A percentile compares a stretch with the other conserved stretches of the same genome.
These are phyloP conservation scores for Volvariella volvacea DNA, from an alignment of 1,284 basidiomycete genomes.

Conservation along the genomic window DNA sequence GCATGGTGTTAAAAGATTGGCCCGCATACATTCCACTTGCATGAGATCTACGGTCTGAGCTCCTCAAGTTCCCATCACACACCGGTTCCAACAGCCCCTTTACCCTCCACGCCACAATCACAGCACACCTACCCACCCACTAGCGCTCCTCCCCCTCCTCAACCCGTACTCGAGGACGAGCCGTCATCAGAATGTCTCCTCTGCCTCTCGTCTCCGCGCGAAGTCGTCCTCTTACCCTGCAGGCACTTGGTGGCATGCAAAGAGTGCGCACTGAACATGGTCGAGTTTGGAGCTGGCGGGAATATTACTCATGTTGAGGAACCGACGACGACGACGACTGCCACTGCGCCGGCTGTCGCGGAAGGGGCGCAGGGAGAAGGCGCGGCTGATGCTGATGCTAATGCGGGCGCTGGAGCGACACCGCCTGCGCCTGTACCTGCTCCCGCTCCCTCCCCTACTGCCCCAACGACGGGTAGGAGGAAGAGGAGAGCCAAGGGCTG, in stretches of 20 bases:
- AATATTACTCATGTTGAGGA: slow-evolving; percentile 62
- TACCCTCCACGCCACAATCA: slow-evolving; percentile 26
- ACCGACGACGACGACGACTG: slow-evolving; percentile 12
- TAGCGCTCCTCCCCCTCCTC: slow-evolving; percentile 24
- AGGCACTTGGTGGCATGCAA: slow-evolving; percentile 88
- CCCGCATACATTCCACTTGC: slow-evolving; percentile 83
- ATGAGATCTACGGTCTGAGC: slow-evolving; percentile 86
- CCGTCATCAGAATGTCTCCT: slow-evolving; percentile 83
- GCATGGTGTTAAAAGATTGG: slow-evolving; percentile 58
- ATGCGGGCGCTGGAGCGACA: slow-evolving; percentile 11
- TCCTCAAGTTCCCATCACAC: slow-evolving; percentile 34
- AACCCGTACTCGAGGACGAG: slow-evolving; percentile 50
- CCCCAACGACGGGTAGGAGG: slow-evolving; percentile 34
- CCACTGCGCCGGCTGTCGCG: too few species aligned
- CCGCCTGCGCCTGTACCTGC: slow-evolving; percentile 9
- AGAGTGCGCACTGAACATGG: slow-evolving; percentile 90
- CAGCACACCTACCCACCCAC: slow-evolving; percentile 51
- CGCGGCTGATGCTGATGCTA: slow-evolving; percentile 11
- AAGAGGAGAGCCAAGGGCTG: slow-evolving; percentile 91
- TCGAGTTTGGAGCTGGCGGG: slow-evolving; percentile 89
- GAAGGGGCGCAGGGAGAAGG: slow-evolving; percentile 12
- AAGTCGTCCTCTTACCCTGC: slow-evolving; percentile 86
- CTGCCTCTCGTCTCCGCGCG: slow-evolving; percentile 78
- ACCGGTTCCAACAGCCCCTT: slow-evolving; percentile 30
- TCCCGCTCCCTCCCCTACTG: slow-evolving; percentile 15